These are phyloP conservation scores for Penicillium goetzii DNA, from an alignment of 495 filamentous ascomycete species.

Conservation along the genomic window DNA sequence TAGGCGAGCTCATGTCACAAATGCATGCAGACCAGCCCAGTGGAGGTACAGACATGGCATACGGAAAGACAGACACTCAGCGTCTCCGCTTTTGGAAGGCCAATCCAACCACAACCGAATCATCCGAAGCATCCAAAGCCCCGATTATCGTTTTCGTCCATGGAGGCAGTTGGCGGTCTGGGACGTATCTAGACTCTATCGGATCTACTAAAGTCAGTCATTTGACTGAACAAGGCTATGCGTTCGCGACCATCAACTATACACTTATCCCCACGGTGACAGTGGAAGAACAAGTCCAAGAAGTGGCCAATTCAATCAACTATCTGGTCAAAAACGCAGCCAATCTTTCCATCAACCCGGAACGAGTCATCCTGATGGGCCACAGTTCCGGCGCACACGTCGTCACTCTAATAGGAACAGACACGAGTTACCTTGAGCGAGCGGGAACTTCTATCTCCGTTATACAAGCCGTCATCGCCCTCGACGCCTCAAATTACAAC, in stretches of 20 bases:
- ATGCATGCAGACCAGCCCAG: neutral
- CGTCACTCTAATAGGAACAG: neutral
- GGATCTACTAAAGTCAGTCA: neutral
- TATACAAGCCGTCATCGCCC: neutral
- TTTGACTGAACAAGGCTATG: neutral
- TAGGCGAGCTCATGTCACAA: neutral
- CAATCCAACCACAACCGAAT: neutral
- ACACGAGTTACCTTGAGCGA: neutral
- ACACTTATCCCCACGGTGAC: neutral
- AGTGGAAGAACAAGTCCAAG: neutral
- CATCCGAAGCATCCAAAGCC: neutral
- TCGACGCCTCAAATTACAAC: neutral
- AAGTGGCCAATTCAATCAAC: neutral
- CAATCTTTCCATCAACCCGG: neutral
- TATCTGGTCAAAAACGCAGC: neutral
- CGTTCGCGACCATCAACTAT: neutral
- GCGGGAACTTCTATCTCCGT: neutral
- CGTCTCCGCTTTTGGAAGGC: neutral
- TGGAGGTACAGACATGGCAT: neutral
- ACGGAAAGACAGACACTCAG: neutral
- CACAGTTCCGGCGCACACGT: conserved; percentile 1
- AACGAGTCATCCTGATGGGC: neutral
- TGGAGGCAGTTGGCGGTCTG: neutral
- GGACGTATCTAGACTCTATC: neutral
- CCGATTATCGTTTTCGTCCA: neutral